Evolutionary conservation across 140 eudicot species (phyloP).

Genomic region (Artemisia princeps): DNA sequence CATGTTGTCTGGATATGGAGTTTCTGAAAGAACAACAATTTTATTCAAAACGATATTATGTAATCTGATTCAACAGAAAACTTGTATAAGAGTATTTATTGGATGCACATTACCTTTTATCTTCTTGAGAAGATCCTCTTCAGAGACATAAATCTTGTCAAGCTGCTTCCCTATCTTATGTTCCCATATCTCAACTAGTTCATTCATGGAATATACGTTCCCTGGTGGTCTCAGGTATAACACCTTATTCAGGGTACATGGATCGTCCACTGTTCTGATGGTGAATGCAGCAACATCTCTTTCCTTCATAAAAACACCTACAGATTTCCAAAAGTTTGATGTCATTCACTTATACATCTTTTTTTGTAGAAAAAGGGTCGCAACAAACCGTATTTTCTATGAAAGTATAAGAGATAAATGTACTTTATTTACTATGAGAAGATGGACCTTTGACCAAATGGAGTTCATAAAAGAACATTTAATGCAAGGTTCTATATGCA

Average conservation of each 20-base stretch:
- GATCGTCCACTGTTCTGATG: slow-evolving; percentile 74
- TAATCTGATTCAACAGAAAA: not conserved
- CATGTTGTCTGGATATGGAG: slow-evolving; percentile 69
- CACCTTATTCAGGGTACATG: slow-evolving; percentile 56
- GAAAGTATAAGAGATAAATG: too few species aligned
- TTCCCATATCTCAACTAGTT: slow-evolving; percentile 74
- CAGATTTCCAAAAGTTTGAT: not conserved
- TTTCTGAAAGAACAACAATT: slow-evolving; percentile 36
- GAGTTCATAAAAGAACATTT: too few species aligned
- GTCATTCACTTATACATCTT: not conserved
- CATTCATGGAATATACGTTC: slow-evolving; percentile 63
- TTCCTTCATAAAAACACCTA: slow-evolving; percentile 75
- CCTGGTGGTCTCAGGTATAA: slow-evolving; percentile 75
- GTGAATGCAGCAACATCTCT: slow-evolving; percentile 77
- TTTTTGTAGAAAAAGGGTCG: not conserved
- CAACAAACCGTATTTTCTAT: too few species aligned
- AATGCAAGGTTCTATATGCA: too few species aligned
- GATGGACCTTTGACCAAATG: too few species aligned
- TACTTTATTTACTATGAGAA: too few species aligned
- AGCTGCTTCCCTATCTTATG: slow-evolving; percentile 59
- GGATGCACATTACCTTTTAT: slow-evolving; percentile 49
- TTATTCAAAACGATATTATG: not conserved
- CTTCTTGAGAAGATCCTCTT: slow-evolving; percentile 60
- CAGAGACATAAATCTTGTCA: slow-evolving; percentile 48
- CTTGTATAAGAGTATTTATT: not conserved